Evolutionary conservation across 495 filamentous ascomycete genomes (phyloP).

Genomic region (Massariosphaeria phaeospora): DNA sequence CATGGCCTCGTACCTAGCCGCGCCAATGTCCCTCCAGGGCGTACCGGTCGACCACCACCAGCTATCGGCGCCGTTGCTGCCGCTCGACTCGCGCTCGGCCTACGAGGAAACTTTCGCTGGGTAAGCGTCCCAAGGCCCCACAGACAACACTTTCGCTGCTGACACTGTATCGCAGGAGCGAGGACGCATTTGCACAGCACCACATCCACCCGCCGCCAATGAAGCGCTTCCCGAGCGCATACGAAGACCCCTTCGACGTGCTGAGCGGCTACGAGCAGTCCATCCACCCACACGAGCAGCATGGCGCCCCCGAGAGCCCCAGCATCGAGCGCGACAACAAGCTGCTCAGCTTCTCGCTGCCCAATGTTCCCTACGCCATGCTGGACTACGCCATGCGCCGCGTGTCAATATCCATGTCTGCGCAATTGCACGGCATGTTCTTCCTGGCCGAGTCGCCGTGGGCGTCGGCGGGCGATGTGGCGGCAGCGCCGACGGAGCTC

Average conservation of each 20-base stretch:
- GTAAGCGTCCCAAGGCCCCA: slow-evolving; percentile 38
- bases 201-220: slow-evolving; percentile 34
- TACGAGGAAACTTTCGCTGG: slow-evolving; percentile 59
- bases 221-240: slow-evolving; percentile 40
- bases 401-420: slow-evolving; percentile 60
- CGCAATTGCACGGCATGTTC: slow-evolving; percentile 92
- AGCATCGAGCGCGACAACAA: slow-evolving; percentile 67
- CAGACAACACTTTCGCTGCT: slow-evolving; percentile 21
- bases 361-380: slow-evolving; percentile 61
- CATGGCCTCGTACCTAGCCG: slow-evolving; percentile 58
- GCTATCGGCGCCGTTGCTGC: slow-evolving; percentile 47
- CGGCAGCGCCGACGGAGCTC: slow-evolving; percentile 67
- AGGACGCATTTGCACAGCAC: slow-evolving; percentile 27
- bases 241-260: slow-evolving; percentile 44
- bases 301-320: slow-evolving; percentile 36
- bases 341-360: slow-evolving; percentile 71
- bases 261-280: slow-evolving; percentile 42
- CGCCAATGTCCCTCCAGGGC: slow-evolving; percentile 50
- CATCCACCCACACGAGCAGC: slow-evolving; percentile 34
- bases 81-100: slow-evolving; percentile 51
- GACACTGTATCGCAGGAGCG: slow-evolving; percentile 29
- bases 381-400: slow-evolving; percentile 63
- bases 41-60: slow-evolving; percentile 50
- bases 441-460: slow-evolving; percentile 81
- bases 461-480: slow-evolving; percentile 59